A percentile compares a stretch with the other conserved stretches of the same genome.
These are phyloP conservation scores for Leccinum arenicola DNA, from an alignment of 768 basidiomycete genomes.

Conservation along the genomic window DNA sequence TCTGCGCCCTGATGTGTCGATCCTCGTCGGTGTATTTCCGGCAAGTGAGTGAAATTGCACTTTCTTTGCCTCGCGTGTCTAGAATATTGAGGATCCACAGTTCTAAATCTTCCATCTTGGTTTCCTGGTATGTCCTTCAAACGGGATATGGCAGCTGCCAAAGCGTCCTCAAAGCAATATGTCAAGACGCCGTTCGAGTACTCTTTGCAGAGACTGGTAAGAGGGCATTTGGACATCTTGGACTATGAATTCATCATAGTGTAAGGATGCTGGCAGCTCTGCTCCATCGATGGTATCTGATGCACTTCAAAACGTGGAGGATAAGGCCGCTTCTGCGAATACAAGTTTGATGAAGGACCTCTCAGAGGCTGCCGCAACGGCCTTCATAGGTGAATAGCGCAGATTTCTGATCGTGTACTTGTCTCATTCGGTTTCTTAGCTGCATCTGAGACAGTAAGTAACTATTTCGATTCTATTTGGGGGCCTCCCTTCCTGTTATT, in stretches of 20 bases:
- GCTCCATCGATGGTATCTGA: constrained; percentile 20
- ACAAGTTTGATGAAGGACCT: constrained; percentile 10
- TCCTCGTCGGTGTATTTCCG: constrained; percentile 19
- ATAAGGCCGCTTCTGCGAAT: constrained; percentile 5
- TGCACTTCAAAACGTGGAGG: constrained; percentile 11
- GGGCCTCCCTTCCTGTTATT: not conserved
- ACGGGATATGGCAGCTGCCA: constrained; percentile 18
- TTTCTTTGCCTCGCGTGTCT: not conserved
- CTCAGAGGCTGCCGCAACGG: constrained; percentile 23
- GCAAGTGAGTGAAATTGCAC: constrained; percentile 7
- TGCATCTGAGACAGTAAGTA: constrained; percentile 21
- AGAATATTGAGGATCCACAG: not conserved
- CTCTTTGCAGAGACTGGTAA: constrained; percentile 20
- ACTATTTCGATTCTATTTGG: not conserved
- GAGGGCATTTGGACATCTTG: not conserved
- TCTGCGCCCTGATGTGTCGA: constrained; percentile 18
- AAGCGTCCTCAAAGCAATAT: constrained; percentile 13
- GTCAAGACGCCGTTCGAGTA: constrained; percentile 15
- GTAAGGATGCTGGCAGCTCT: constrained; percentile 8
- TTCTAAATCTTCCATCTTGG: constrained; percentile 23
- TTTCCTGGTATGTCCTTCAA: constrained; percentile 25
- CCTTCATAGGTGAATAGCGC: constrained; percentile 14
- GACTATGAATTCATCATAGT: not conserved
- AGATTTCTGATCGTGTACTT: not conserved
- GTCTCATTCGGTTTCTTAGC: constrained; percentile 10